These are phyloP conservation scores for Flueggea neowawraea DNA, from an alignment of 441 rosid species.

Conservation along the genomic window DNA sequence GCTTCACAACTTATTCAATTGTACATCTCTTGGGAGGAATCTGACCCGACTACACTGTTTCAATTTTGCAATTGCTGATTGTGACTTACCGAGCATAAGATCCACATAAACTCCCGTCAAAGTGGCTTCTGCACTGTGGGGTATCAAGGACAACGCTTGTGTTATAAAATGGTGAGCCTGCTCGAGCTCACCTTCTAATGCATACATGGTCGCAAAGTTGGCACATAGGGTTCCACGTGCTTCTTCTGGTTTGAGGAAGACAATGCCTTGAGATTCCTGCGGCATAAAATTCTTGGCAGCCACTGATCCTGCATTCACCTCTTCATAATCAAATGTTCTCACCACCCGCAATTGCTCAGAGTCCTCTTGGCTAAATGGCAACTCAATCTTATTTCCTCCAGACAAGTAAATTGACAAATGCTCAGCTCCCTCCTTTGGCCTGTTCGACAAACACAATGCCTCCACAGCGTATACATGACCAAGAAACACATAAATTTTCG, in stretches of 20 bases:
- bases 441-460: constrained; percentile 88
- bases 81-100: constrained; percentile 69
- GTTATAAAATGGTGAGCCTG: constrained; percentile 53
- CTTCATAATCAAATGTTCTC: constrained; percentile 59
- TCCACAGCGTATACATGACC: constrained; percentile 89
- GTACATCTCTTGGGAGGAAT: constrained; percentile 54
- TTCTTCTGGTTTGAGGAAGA: constrained; percentile 75
- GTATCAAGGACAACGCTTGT: constrained; percentile 54
- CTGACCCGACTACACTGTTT: constrained; percentile 66
- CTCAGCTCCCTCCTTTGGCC: constrained; percentile 75
- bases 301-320: constrained; percentile 37
- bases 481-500: constrained; percentile 63
- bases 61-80: constrained; percentile 73
- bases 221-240: constrained; percentile 79
- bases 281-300: constrained; percentile 33
- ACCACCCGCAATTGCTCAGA: constrained; percentile 54
- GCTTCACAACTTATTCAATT: constrained; percentile 41
- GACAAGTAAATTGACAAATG: constrained; percentile 67
- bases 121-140: constrained; percentile 60
- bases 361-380: constrained; percentile 76
- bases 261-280: constrained; percentile 33
- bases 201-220: constrained; percentile 64
- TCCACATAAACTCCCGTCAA: constrained; percentile 80
- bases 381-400: constrained; percentile 49
- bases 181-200: constrained; percentile 74